These are phyloP conservation scores for Eutrema japonicum DNA, from an alignment of 345 rosid genomes.

Conservation along the genomic window DNA sequence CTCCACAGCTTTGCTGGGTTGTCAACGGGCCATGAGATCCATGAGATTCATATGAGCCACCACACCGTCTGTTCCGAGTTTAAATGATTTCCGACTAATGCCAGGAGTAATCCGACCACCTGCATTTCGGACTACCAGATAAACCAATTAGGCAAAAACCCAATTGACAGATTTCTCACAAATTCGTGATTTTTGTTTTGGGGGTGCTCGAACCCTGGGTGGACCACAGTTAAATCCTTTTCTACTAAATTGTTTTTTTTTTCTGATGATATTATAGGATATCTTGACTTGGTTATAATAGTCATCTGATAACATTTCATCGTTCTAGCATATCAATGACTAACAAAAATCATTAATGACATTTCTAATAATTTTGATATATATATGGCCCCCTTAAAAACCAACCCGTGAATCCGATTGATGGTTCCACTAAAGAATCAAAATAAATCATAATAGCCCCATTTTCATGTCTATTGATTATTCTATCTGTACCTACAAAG, in stretches of 20 bases:
- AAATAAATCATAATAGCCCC: neutral
- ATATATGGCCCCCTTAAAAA: conserved; percentile 24
- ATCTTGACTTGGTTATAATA: conserved; percentile 4
- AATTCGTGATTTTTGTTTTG: too few species aligned
- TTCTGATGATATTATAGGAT: neutral
- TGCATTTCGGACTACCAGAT: too few species aligned
- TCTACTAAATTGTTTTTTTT: neutral
- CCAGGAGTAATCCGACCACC: too few species aligned
- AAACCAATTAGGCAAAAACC: too few species aligned
- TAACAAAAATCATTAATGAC: conserved; percentile 25
- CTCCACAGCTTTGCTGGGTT: too few species aligned
- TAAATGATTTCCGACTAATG: too few species aligned
- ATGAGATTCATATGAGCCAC: too few species aligned
- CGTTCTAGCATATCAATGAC: conserved; percentile 17
- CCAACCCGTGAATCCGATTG: conserved; percentile 34
- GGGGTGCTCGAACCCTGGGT: too few species aligned
- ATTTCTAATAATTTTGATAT: conserved; percentile 18
- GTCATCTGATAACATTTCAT: neutral
- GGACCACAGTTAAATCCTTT: too few species aligned
- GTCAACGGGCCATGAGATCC: too few species aligned
- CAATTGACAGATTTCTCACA: too few species aligned
- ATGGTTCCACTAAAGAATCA: conserved; percentile 31
- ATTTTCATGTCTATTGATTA: conserved; percentile 34
- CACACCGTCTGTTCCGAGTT: too few species aligned
- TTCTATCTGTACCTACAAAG: conserved; percentile 32